These are phyloP conservation scores for Berkeleyomyces rouxiae DNA, from an alignment of 2,329 filamentous ascomycete genomes.

Conservation along the genomic window DNA sequence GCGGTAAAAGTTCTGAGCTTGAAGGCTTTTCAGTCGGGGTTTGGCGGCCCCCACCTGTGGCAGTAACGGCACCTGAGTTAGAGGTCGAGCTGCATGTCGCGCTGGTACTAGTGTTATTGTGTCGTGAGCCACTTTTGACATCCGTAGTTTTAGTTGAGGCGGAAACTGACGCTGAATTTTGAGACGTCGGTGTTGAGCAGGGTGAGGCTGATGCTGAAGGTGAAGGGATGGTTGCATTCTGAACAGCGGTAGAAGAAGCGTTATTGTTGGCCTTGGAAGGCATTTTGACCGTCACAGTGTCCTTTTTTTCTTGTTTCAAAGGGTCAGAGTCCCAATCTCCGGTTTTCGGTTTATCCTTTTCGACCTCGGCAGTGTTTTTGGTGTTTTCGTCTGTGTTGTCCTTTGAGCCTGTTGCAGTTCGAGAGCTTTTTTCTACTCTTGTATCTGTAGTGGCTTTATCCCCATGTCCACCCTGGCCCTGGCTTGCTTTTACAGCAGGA, in stretches of 20 bases:
- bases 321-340: neutral
- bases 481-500: neutral
- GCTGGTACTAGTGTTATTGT: neutral
- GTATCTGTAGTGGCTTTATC: slow-evolving; percentile 1
- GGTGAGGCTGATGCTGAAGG: neutral
- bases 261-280: slow-evolving; percentile 9
- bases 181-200: neutral
- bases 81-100: neutral
- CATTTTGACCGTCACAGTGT: slow-evolving; percentile 8
- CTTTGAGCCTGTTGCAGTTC: neutral
- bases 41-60: neutral
- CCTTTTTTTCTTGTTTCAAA: neutral
- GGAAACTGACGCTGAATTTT: neutral
- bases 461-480: slow-evolving; percentile 8
- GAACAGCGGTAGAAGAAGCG: slow-evolving; percentile 2
- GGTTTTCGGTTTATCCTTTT: neutral
- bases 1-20: slow-evolving; percentile 21
- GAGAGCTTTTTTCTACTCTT: neutral
- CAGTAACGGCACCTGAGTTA: neutral
- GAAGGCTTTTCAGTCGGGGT: slow-evolving; percentile 20
- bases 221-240: neutral
- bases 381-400: neutral
- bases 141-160: neutral
- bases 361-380: neutral
- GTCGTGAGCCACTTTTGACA: neutral